Evolutionary conservation across 306 rosid species (phyloP).

Genomic region (Adenanthera pavonina): DNA sequence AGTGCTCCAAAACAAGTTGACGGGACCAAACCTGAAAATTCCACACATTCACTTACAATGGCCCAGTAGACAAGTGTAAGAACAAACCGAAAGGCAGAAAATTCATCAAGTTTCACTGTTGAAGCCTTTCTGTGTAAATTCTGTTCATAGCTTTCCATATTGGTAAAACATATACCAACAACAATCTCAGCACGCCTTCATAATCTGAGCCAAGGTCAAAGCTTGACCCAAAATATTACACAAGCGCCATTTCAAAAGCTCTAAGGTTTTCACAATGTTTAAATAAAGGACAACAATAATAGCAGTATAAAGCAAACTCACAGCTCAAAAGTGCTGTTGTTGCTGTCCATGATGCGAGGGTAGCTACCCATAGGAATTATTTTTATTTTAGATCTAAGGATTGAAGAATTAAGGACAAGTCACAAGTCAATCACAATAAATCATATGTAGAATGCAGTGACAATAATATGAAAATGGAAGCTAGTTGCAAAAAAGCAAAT

Average conservation of each 20-base stretch:
- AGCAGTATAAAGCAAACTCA: conserved; percentile 51
- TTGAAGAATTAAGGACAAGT: conserved; percentile 51
- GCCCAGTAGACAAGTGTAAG: conserved; percentile 32
- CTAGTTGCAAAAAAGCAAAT: background rate
- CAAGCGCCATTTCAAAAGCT: conserved; percentile 8
- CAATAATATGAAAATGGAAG: conserved; percentile 24
- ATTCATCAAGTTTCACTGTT: conserved; percentile 20
- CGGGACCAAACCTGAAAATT: conserved; percentile 88
- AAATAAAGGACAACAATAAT: background rate
- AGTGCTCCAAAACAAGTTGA: conserved; percentile 97
- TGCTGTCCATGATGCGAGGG: conserved; percentile 87
- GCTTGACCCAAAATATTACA: conserved; percentile 20
- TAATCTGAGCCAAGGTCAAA: conserved; percentile 12
- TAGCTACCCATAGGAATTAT: conserved; percentile 98
- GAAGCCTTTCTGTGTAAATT: background rate
- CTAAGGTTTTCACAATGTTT: background rate
- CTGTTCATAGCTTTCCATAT: conserved; percentile 4
- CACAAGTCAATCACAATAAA: conserved; percentile 26
- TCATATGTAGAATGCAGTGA: conserved; percentile 22
- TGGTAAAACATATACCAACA: conserved; percentile 17
- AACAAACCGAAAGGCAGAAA: conserved; percentile 30
- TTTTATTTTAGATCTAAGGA: conserved; percentile 80
- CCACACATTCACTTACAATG: conserved; percentile 25
- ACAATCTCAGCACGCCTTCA: conserved; percentile 28
- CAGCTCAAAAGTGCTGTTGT: conserved; percentile 80